Evolutionary conservation across 176 grass and related monocot genomes (phyloP).

Genomic region (Raddia distichophylla): DNA sequence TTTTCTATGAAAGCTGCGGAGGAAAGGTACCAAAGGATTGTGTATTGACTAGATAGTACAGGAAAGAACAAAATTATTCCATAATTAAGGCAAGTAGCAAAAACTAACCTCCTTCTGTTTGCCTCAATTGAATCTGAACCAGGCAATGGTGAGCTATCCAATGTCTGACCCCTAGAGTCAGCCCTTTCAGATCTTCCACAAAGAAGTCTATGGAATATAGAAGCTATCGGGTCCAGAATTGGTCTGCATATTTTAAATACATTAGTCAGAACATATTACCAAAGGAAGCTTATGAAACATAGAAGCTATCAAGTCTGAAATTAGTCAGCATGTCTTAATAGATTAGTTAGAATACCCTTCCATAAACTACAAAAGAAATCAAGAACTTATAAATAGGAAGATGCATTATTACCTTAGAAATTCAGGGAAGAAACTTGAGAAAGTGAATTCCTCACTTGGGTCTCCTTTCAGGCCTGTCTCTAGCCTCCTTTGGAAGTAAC

Average conservation of each 20-base stretch:
- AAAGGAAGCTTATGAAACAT: slow-evolving; percentile 69
- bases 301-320: slow-evolving; percentile 68
- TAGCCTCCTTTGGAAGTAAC: slow-evolving; percentile 91
- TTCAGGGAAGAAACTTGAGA: slow-evolving; percentile 96
- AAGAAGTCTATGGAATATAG: slow-evolving; percentile 79
- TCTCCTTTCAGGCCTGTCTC: slow-evolving; percentile 94
- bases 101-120: slow-evolving; percentile 79
- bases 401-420: slow-evolving; percentile 61
- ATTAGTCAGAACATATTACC: slow-evolving; percentile 45
- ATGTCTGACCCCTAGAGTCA: slow-evolving; percentile 61
- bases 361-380: not conserved
- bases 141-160: slow-evolving; percentile 72
- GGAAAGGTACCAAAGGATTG: not conserved
- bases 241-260: slow-evolving; percentile 55
- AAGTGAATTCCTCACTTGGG: slow-evolving; percentile 94
- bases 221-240: slow-evolving; percentile 79
- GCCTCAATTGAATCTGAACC: slow-evolving; percentile 90
- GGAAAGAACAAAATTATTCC: not conserved
- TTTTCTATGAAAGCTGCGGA: not conserved
- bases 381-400: slow-evolving; percentile 6
- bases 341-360: slow-evolving; percentile 20
- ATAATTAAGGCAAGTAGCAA: slow-evolving; percentile 12
- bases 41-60: not conserved
- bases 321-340: slow-evolving; percentile 41
- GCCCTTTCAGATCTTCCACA: slow-evolving; percentile 81